Evolutionary conservation across 495 filamentous ascomycete species (phyloP), one percentile per base, ranked within the genome.

Genomic region (Aspergillus steynii): DNA sequence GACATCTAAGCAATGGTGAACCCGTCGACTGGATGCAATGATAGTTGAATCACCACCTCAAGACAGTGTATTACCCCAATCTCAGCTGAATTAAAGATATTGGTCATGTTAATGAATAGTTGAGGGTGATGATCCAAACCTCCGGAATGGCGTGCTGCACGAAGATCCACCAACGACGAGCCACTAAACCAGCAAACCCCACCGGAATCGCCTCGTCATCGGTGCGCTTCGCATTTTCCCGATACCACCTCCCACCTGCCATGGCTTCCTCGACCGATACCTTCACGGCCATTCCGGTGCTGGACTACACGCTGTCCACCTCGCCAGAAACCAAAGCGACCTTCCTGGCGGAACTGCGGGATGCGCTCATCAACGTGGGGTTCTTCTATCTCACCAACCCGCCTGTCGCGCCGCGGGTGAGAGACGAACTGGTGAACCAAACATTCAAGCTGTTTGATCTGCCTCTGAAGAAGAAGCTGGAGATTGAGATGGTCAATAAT

Each of bases 381-480:
- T 97, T 99, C 69, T 79, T 97, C 58, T 99, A 99, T 67, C 84
- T 99, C 55, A 86, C 85, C 63, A 93, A 97, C 68, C 87, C 90
- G 1, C 91, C 91, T 4, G 86, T 97, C 49, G 77, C 89, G 14
- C 77, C 87, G 10, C 71, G 83, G 31, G 72, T 95, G 32, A 86
- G 89, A 67, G 66, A 84, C 29, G 72, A 82, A n/a, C 89, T 97
- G 15, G 86, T 90, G 50, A 59, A 79, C 20, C 85, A 93, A 61
- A 87, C 85, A 12, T 82, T 84, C 57, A 81, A 75, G 5, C 92
- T 99, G 66, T 99, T 97, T 69, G 84, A 93, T 58, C 82, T 97
- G 53, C 88, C 92, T 10, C 68, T 80, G 53, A 87, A 93, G 61
- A 92, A 96, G 76, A 94, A 93, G 77, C 74, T 92, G 26, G 85